phyloP scores from a whole-genome alignment of 1,284 basidiomycete species.

The Rhodotorula mucilaginosa region DNA sequence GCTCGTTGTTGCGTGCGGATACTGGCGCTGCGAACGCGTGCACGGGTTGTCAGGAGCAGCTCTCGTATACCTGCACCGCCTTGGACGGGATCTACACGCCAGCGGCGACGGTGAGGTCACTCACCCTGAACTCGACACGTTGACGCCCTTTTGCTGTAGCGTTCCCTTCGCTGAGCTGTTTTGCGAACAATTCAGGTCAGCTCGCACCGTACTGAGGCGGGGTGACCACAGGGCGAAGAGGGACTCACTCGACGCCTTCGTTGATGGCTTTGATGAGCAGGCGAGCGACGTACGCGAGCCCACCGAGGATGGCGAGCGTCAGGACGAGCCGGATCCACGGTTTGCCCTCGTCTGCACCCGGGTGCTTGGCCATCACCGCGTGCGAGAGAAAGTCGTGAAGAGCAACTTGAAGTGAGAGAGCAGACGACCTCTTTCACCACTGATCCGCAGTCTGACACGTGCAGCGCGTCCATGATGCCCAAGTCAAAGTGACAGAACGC shows the following conservation, averaged over 20 bases:
- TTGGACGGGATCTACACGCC: not conserved
- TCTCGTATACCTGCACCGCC: not conserved
- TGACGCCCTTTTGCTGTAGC: slow-evolving; percentile 28
- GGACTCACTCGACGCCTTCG: slow-evolving; percentile 21
- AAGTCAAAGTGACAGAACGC: too few species aligned
- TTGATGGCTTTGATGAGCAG: slow-evolving; percentile 14
- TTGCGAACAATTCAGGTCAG: not conserved
- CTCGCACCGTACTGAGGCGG: not conserved
- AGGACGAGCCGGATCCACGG: slow-evolving; percentile 30
- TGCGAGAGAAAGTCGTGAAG: not conserved
- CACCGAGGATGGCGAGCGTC: slow-evolving; percentile 24
- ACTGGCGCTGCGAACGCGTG: slow-evolving; percentile 13
- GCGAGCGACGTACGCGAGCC: slow-evolving; percentile 4
- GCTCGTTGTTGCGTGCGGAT: slow-evolving; percentile 25
- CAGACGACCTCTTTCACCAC: too few species aligned
- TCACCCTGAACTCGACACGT: slow-evolving; percentile 24
- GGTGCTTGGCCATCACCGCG: slow-evolving; percentile 7
- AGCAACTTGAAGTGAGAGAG: not conserved
- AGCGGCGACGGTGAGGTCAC: not conserved
- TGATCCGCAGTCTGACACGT: too few species aligned
- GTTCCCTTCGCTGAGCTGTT: slow-evolving; percentile 16
- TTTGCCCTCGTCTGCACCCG: not conserved
- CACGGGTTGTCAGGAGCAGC: not conserved
- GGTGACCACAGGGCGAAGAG: too few species aligned
- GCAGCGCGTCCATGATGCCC: too few species aligned